These are phyloP conservation scores for Aureobasidium leucospermi DNA, from an alignment of 2,329 filamentous ascomycete species.

Conservation along the genomic window DNA sequence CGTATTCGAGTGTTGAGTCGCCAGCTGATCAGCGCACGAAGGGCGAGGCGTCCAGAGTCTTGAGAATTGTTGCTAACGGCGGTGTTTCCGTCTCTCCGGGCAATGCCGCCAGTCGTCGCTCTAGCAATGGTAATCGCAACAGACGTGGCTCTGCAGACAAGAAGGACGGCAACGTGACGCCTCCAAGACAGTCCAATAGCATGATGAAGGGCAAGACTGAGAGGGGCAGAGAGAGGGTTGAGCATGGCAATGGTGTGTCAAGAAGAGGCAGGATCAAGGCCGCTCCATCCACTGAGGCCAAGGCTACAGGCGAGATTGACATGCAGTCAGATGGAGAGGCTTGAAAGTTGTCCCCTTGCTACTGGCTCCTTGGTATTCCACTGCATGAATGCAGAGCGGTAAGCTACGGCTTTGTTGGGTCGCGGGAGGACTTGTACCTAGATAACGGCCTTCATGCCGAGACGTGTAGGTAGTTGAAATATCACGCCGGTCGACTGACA, in stretches of 20 bases:
- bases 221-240: background rate
- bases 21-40: background rate
- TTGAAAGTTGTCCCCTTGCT: background rate
- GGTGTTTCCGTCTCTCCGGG: background rate
- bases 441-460: background rate
- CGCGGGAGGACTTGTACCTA: background rate
- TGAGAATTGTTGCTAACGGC: background rate
- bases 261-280: background rate
- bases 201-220: background rate
- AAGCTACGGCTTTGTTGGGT: background rate
- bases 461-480: background rate
- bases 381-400: background rate
- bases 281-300: background rate
- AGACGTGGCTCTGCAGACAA: background rate
- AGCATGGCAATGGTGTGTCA: background rate
- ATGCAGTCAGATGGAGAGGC: background rate
- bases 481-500: background rate
- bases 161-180: background rate
- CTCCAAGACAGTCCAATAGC: background rate
- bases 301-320: background rate
- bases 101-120: background rate
- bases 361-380: background rate
- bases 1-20: background rate
- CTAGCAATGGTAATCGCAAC: background rate
- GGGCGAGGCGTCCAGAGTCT: background rate